phyloP scores from a whole-genome alignment of 805 yeast species.

The Jamesozyma hellenica region DNA sequence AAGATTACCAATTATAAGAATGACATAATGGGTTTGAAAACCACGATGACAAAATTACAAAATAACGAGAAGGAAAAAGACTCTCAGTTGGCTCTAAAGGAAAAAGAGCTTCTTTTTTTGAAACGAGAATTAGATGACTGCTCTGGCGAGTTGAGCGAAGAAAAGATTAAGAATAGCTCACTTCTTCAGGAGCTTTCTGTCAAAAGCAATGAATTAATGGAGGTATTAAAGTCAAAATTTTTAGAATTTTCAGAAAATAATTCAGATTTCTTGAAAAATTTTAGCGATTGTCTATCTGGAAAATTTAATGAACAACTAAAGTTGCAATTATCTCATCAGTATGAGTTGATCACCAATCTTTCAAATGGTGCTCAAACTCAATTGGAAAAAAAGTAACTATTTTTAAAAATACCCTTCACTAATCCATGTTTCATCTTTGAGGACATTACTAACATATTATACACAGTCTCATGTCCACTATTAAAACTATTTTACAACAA shows the following conservation, averaged over 20 bases:
- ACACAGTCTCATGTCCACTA: no score
- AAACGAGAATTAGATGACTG: conserved; percentile 34
- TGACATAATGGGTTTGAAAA: conserved; percentile 16
- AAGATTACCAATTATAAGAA: conserved; percentile 15
- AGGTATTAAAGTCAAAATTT: not conserved
- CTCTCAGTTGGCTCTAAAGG: conserved; percentile 16
- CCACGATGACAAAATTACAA: conserved; percentile 19
- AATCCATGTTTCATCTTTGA: no score
- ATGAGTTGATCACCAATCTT: not conserved
- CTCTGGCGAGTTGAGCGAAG: conserved; percentile 39
- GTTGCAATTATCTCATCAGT: not conserved
- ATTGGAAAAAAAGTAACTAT: no score
- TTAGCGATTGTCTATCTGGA: not conserved
- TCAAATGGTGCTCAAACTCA: no score
- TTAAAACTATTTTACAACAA: no score
- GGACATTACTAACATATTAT: no score
- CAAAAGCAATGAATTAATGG: conserved; percentile 5
- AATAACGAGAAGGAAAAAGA: conserved; percentile 15
- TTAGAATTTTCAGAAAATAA: not conserved
- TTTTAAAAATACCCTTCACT: no score
- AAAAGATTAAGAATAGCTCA: conserved; percentile 31
- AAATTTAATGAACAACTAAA: not conserved
- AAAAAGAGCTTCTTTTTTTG: conserved; percentile 29
- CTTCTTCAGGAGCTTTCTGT: conserved; percentile 14
- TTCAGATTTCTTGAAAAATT: not conserved